Evolutionary conservation across 2,329 filamentous ascomycete species (phyloP).

Genomic region (Sordariomycetes sp.): DNA sequence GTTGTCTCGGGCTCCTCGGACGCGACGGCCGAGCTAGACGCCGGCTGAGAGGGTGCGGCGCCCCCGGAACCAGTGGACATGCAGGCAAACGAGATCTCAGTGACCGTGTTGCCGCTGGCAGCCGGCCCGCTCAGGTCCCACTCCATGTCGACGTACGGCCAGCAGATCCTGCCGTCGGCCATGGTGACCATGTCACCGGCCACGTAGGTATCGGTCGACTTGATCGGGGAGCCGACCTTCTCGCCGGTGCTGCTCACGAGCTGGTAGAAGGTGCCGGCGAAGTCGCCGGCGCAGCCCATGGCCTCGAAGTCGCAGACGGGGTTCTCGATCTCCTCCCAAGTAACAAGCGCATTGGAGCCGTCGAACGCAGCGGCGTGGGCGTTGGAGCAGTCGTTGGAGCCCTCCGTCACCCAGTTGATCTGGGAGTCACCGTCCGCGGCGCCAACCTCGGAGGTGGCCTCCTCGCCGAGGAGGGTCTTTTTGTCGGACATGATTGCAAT

Average conservation of each 20-base stretch:
- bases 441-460: constrained; percentile 41
- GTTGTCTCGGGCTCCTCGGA: not conserved
- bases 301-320: constrained; percentile 41
- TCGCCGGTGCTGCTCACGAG: constrained; percentile 35
- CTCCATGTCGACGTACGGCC: constrained; percentile 44
- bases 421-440: constrained; percentile 39
- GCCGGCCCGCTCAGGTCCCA: constrained; percentile 26
- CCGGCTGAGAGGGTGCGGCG: not conserved
- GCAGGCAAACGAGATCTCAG: constrained; percentile 41
- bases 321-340: constrained; percentile 46
- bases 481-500: constrained; percentile 44
- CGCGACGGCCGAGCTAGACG: not conserved
- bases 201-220: constrained; percentile 39
- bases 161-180: constrained; percentile 44
- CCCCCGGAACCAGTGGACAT: constrained; percentile 6
- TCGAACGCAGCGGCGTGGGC: constrained; percentile 44
- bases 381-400: constrained; percentile 39
- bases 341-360: constrained; percentile 34
- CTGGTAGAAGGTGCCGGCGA: constrained; percentile 46
- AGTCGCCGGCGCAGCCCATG: constrained; percentile 46
- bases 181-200: constrained; percentile 50
- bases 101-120: constrained; percentile 14
- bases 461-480: constrained; percentile 35
- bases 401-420: constrained; percentile 43
- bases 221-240: constrained; percentile 35